Percentiles rank a stretch among this genome's conserved stretches.
Evolutionary conservation across 2,329 filamentous ascomycete genomes (phyloP).

Genomic region (Ophiobolus disseminans): DNA sequence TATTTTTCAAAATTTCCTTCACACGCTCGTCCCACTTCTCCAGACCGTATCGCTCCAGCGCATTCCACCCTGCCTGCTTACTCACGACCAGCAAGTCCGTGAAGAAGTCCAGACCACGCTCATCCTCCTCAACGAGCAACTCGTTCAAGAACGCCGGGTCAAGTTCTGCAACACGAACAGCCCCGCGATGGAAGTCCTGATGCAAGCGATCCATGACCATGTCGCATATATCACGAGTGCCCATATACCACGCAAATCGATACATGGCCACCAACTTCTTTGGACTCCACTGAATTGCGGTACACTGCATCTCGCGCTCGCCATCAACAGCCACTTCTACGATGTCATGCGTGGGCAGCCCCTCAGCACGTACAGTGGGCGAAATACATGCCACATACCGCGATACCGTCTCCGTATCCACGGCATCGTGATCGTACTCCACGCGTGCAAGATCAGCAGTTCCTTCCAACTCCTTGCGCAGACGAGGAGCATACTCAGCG

Average conservation of each 20-base stretch:
- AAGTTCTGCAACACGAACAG: not conserved
- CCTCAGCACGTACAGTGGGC: not conserved
- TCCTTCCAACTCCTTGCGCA: not conserved
- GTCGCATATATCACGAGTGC: slow-evolving; percentile 3
- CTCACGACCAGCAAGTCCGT: not conserved
- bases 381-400: slow-evolving; percentile 8
- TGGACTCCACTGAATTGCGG: slow-evolving; percentile 5
- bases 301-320: not conserved
- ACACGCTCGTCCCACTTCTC: not conserved
- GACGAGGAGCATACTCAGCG: not conserved
- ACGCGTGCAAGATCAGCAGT: not conserved
- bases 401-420: slow-evolving; percentile 1
- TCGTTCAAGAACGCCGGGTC: slow-evolving; percentile 7
- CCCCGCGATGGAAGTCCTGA: slow-evolving; percentile 1
- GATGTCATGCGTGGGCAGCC: slow-evolving; percentile 5
- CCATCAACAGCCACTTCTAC: not conserved
- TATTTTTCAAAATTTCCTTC: not conserved
- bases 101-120: slow-evolving; percentile 1
- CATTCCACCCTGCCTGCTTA: not conserved
- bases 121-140: not conserved
- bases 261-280: slow-evolving; percentile 4
- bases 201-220: slow-evolving; percentile 7
- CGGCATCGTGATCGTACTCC: slow-evolving; percentile 1
- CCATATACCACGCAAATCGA: not conserved
- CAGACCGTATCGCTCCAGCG: not conserved